Percentiles rank a stretch among this genome's conserved stretches.
Conservation (phyloP, 495 filamentous ascomycete genomes). For the Aspergillus sclerotiicarbonarius region DNA sequence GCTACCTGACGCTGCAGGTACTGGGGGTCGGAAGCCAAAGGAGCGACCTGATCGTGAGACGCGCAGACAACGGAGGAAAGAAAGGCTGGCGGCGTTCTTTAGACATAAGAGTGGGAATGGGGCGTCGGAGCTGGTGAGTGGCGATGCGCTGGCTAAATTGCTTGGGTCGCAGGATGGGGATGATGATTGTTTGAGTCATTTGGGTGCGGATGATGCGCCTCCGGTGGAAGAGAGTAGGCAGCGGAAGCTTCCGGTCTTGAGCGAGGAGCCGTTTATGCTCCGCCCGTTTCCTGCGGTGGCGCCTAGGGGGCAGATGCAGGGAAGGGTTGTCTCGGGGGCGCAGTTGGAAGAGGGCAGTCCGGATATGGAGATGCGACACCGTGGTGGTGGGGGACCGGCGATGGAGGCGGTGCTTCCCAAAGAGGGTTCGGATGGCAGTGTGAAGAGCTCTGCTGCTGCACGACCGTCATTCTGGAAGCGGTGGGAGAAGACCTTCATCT, state of each 20-base stretch:
- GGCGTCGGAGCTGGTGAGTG: background rate
- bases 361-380: conserved; percentile 38
- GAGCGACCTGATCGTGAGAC: conserved; percentile 1
- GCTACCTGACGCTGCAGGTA: background rate
- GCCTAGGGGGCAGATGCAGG: conserved; percentile 45
- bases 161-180: background rate
- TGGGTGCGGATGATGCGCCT: conserved; percentile 53
- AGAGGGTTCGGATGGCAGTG: conserved; percentile 33
- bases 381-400: conserved; percentile 36
- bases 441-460: conserved; percentile 13
- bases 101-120: background rate
- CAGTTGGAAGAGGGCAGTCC: conserved; percentile 63
- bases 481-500: conserved; percentile 37
- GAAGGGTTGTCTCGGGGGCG: conserved; percentile 65
- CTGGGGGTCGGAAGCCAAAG: background rate
- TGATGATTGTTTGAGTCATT: conserved; percentile 15
- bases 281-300: conserved; percentile 25
- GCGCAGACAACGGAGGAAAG: background rate
- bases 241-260: conserved; percentile 31
- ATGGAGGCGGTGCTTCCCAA: conserved; percentile 29
- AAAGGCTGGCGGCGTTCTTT: background rate
- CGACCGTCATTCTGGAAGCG: conserved; percentile 31
- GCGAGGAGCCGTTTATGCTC: conserved; percentile 28
- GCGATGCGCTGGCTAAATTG: conserved; percentile 4
- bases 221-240: conserved; percentile 45